These are phyloP conservation scores for Ustilago shanxiensis DNA, from an alignment of 1,284 basidiomycete species.

Conservation along the genomic window DNA sequence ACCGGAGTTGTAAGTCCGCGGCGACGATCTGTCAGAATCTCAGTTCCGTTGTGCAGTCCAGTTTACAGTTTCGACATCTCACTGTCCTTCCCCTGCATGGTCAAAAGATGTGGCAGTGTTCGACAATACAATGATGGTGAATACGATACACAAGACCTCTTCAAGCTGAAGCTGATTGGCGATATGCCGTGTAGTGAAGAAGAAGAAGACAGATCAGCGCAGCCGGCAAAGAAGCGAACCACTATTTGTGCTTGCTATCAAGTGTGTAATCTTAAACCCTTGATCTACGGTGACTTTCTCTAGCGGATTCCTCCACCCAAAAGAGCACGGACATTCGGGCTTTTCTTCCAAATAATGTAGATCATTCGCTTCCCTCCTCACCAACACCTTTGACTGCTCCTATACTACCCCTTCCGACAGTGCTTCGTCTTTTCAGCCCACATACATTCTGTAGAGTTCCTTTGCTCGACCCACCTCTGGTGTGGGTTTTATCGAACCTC, in stretches of 20 bases:
- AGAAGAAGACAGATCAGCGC: too few species aligned
- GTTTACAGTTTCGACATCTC: not conserved
- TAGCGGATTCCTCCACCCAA: not conserved
- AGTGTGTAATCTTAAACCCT: not conserved
- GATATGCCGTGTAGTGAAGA: too few species aligned
- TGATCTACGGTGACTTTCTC: not conserved
- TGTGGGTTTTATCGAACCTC: not conserved
- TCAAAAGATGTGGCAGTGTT: not conserved
- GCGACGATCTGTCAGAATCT: not conserved
- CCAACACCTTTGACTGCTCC: not conserved
- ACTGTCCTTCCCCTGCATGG: not conserved
- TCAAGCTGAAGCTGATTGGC: too few species aligned
- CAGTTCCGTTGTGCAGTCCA: too few species aligned
- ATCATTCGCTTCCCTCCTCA: not conserved
- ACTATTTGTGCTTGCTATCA: too few species aligned
- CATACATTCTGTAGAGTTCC: not conserved
- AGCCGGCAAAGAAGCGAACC: too few species aligned
- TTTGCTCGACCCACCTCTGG: not conserved
- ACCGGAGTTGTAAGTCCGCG: slow-evolving; percentile 7
- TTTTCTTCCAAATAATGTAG: not conserved
- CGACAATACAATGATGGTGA: not conserved
- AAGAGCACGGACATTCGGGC: not conserved
- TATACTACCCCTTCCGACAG: too few species aligned
- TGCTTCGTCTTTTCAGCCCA: not conserved
- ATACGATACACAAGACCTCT: too few species aligned